A percentile compares a stretch with the other conserved stretches of the same genome.
These are phyloP conservation scores for Pleurotus platypus DNA, from an alignment of 768 basidiomycete genomes.

Conservation along the genomic window DNA sequence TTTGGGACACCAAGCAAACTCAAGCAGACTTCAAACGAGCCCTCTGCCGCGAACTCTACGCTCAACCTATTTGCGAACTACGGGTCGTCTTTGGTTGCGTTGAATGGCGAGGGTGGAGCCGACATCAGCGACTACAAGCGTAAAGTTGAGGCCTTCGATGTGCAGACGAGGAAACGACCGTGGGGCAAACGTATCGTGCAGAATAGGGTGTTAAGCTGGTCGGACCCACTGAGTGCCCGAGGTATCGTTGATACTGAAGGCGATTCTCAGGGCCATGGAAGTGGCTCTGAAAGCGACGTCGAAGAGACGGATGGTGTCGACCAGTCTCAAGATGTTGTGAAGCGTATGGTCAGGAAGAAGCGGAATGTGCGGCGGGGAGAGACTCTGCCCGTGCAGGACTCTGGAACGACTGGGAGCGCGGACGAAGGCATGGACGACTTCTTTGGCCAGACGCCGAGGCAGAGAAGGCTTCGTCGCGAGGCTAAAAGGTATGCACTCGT, in stretches of 20 bases:
- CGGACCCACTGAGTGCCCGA: constrained; percentile 20
- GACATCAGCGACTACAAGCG: constrained; percentile 27
- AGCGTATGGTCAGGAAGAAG: neutral
- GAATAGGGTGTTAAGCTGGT: constrained; percentile 44
- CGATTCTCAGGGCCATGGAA: neutral
- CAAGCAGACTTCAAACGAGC: constrained; percentile 8
- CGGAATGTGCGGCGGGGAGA: neutral
- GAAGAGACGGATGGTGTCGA: constrained; percentile 1
- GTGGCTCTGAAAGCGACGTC: constrained; percentile 3
- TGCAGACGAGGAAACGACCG: constrained; percentile 29
- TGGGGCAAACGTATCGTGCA: constrained; percentile 29
- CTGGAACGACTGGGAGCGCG: constrained; percentile 1
- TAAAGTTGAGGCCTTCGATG: constrained; percentile 32
- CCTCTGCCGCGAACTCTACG: constrained; percentile 15
- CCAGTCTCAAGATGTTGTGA: neutral
- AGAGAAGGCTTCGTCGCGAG: constrained; percentile 2
- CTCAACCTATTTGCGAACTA: constrained; percentile 9
- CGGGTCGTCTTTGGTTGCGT: constrained; percentile 12
- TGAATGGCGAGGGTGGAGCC: neutral
- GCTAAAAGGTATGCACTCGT: constrained; percentile 23
- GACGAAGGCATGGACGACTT: constrained; percentile 4
- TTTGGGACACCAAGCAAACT: constrained; percentile 4
- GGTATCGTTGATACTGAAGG: neutral
- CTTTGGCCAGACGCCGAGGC: neutral
- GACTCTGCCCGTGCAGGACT: neutral